Conservation (phyloP, 2,329 filamentous ascomycete genomes). For the Colletotrichum sp. region DNA sequence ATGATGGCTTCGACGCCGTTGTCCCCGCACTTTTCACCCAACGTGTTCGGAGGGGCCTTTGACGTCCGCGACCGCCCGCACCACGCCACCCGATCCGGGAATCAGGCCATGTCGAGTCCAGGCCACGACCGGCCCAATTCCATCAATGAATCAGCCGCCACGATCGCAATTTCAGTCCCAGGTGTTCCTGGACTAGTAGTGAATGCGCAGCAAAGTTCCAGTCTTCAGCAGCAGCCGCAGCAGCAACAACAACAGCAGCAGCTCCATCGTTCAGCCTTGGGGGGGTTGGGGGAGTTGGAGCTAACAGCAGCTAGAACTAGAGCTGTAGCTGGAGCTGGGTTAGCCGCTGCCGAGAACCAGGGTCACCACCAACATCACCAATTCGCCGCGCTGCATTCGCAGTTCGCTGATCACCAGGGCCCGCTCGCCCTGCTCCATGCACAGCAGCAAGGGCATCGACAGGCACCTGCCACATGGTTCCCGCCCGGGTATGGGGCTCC, state of each 20-base stretch:
- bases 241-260: not conserved
- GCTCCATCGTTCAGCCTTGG: conserved; percentile 5
- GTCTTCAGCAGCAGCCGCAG: not conserved
- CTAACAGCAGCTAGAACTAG: not conserved
- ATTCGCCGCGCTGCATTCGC: not conserved
- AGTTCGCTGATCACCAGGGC: conserved; percentile 4
- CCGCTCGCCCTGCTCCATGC: not conserved
- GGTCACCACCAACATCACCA: not conserved
- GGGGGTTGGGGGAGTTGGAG: not conserved
- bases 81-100: conserved; percentile 16
- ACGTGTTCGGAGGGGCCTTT: conserved; percentile 11
- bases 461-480: conserved; percentile 2
- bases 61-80: conserved; percentile 8
- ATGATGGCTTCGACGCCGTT: conserved; percentile 16
- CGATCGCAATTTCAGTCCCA: not conserved
- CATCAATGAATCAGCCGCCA: not conserved
- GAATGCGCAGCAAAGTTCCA: not conserved
- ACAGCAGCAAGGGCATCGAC: conserved; percentile 1
- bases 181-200: not conserved
- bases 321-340: not conserved
- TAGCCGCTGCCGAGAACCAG: not conserved
- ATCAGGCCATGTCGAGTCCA: conserved; percentile 14
- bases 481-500: conserved; percentile 11
- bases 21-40: conserved; percentile 15
- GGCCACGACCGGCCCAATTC: conserved; percentile 1